phyloP scores from a whole-genome alignment of 352 stramenopile species.

The Phytophthora aleatoria region DNA sequence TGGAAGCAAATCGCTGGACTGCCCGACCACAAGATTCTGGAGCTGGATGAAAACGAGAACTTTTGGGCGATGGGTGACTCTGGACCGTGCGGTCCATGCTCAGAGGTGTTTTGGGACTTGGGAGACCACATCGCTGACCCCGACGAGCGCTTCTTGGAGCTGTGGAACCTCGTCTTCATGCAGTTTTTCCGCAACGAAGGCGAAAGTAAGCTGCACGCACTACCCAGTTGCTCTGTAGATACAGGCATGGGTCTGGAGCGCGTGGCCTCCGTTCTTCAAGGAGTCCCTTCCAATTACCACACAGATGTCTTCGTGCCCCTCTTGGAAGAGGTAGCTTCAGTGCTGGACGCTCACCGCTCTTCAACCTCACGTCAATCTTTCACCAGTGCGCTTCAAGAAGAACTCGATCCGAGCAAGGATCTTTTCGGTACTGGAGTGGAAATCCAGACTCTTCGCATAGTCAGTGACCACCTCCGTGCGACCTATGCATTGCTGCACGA shows the following conservation, averaged over 20 bases:
- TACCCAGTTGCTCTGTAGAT: conserved; percentile 94
- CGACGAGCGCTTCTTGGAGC: conserved; percentile 88
- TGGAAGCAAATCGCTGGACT: conserved; percentile 65
- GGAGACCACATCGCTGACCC: conserved; percentile 81
- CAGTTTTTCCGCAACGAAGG: conserved; percentile 94
- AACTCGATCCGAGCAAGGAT: conserved; percentile 46
- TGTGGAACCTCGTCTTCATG: conserved; percentile 99
- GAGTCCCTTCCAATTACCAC: conserved; percentile 96
- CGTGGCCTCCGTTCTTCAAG: conserved; percentile 94
- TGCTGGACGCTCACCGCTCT: conserved; percentile 45
- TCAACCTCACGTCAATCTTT: conserved; percentile 36
- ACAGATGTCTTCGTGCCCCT: conserved; percentile 96
- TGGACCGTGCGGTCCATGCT: conserved; percentile 93
- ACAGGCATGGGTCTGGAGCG: conserved; percentile 98
- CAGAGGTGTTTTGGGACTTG: conserved; percentile 96
- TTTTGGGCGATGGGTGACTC: conserved; percentile 98
- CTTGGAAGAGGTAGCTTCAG: conserved; percentile 49
- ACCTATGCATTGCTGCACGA: conserved; percentile 94
- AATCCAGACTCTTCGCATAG: conserved; percentile 84
- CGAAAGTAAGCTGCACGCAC: conserved; percentile 63
- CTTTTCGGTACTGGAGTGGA: conserved; percentile 55
- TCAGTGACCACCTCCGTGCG: conserved; percentile 96
- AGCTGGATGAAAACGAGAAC: conserved; percentile 92
- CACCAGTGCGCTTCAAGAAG: conserved; percentile 39
- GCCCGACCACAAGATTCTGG: conserved; percentile 51